Evolutionary conservation across 179 eudicot genomes (phyloP).

Genomic region (Heliamphora pulchella): DNA sequence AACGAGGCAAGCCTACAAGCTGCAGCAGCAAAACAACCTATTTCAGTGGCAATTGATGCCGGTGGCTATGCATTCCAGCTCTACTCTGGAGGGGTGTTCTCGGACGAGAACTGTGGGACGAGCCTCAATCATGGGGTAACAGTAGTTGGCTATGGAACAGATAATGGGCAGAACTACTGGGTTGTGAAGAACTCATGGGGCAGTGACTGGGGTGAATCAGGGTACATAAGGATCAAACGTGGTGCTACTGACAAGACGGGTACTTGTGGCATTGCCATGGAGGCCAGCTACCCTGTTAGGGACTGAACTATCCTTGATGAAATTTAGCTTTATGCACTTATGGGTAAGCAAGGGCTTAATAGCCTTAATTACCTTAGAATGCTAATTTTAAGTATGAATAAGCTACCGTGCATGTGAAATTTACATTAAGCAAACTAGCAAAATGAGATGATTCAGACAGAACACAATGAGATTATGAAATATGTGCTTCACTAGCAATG

Average conservation of each 20-base stretch:
- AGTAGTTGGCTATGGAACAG: slow-evolving; percentile 51
- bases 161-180: slow-evolving; percentile 35
- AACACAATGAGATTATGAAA: background rate
- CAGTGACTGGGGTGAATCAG: slow-evolving; percentile 43
- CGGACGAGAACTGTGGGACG: slow-evolving; percentile 28
- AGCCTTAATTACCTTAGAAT: background rate
- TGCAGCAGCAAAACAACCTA: slow-evolving; percentile 47
- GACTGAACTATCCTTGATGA: background rate
- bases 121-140: slow-evolving; percentile 48
- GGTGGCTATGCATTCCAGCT: slow-evolving; percentile 37
- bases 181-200: slow-evolving; percentile 58
- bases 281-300: slow-evolving; percentile 43
- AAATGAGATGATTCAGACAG: background rate
- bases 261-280: slow-evolving; percentile 46
- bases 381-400: background rate
- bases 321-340: background rate
- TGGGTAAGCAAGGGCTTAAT: too few species aligned
- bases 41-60: slow-evolving; percentile 56
- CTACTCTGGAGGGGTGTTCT: slow-evolving; percentile 32
- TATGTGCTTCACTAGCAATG: background rate
- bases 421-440: background rate
- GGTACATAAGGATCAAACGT: slow-evolving; percentile 41
- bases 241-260: slow-evolving; percentile 24
- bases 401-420: background rate
- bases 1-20: slow-evolving; percentile 31